These are phyloP conservation scores for Podospora anserina DNA, from an alignment of 495 filamentous ascomycete genomes.

Conservation along the genomic window DNA sequence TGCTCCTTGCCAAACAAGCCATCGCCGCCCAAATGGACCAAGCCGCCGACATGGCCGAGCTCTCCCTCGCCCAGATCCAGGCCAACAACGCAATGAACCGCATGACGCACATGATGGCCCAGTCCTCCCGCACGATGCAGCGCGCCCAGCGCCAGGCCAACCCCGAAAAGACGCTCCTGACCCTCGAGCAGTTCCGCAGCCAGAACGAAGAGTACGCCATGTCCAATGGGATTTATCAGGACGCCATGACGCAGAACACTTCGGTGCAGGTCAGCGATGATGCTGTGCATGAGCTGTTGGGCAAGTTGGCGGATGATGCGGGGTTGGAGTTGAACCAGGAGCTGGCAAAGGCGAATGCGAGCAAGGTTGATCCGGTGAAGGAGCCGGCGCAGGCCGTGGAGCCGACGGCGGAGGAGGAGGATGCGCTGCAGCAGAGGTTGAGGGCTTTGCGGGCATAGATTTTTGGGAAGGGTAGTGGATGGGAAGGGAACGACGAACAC, in stretches of 20 bases:
- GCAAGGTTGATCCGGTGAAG: conserved; percentile 48
- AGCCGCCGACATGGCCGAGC: conserved; percentile 54
- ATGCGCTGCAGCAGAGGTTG: conserved; percentile 58
- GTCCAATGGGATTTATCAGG: conserved; percentile 77
- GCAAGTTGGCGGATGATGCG: conserved; percentile 77
- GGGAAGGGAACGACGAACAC: background rate
- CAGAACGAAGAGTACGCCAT: conserved; percentile 86
- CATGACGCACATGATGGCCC: conserved; percentile 53
- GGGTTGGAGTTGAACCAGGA: conserved; percentile 71
- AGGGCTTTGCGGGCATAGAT: conserved; percentile 46
- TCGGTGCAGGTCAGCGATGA: conserved; percentile 76
- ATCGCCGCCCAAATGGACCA: conserved; percentile 53
- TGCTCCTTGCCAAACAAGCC: conserved; percentile 53
- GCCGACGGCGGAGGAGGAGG: conserved; percentile 60
- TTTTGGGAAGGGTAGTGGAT: background rate
- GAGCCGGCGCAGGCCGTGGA: conserved; percentile 35
- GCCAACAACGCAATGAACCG: conserved; percentile 56
- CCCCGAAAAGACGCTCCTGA: conserved; percentile 58
- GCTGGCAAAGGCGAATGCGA: conserved; percentile 60
- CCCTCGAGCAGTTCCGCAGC: conserved; percentile 75
- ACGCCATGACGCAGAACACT: conserved; percentile 70
- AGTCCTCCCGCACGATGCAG: conserved; percentile 47
- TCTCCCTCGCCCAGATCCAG: conserved; percentile 51
- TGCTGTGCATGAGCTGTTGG: conserved; percentile 75
- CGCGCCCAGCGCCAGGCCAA: conserved; percentile 76